Evolutionary conservation across 805 yeast species (phyloP).

Genomic region (Wickerhamiella bombiphila): DNA sequence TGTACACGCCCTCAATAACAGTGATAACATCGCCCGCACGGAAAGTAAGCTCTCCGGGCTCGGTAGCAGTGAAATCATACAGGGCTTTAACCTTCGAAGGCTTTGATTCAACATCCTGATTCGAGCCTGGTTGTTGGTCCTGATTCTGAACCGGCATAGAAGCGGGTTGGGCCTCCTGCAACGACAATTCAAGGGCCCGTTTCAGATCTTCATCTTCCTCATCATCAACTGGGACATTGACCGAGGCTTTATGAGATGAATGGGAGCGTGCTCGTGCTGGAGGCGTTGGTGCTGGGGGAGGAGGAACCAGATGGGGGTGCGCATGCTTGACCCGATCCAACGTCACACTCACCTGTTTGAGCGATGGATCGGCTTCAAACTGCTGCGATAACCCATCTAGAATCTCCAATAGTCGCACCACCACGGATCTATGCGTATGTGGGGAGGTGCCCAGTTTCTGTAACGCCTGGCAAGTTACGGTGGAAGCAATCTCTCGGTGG

Average conservation of each 20-base stretch:
- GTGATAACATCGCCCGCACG: constrained; percentile 75
- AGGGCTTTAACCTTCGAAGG: constrained; percentile 56
- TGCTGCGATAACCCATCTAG: constrained; percentile 50
- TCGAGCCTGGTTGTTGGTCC: constrained; percentile 4
- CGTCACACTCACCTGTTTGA: constrained; percentile 53
- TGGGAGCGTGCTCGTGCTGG: background rate
- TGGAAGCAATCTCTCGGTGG: constrained; percentile 47
- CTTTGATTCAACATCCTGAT: constrained; percentile 1
- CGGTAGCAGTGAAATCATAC: constrained; percentile 64
- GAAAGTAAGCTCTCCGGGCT: constrained; percentile 79
- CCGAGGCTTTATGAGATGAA: background rate
- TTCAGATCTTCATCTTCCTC: constrained; percentile 70
- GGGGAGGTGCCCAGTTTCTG: constrained; percentile 37
- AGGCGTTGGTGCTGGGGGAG: constrained; percentile 21
- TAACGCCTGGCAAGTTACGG: constrained; percentile 35
- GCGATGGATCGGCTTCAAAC: constrained; percentile 61
- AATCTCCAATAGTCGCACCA: constrained; percentile 48
- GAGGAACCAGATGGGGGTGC: constrained; percentile 30
- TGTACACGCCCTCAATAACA: constrained; percentile 72
- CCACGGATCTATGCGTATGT: constrained; percentile 51
- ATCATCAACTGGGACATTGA: constrained; percentile 5
- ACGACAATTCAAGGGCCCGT: constrained; percentile 32
- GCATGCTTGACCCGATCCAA: constrained; percentile 33
- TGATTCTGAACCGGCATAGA: background rate
- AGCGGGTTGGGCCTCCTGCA: constrained; percentile 10